Percentiles rank a stretch among this genome's conserved stretches.
Conservation (phyloP, 2,329 filamentous ascomycete species). For the Diaporthe sp. region DNA sequence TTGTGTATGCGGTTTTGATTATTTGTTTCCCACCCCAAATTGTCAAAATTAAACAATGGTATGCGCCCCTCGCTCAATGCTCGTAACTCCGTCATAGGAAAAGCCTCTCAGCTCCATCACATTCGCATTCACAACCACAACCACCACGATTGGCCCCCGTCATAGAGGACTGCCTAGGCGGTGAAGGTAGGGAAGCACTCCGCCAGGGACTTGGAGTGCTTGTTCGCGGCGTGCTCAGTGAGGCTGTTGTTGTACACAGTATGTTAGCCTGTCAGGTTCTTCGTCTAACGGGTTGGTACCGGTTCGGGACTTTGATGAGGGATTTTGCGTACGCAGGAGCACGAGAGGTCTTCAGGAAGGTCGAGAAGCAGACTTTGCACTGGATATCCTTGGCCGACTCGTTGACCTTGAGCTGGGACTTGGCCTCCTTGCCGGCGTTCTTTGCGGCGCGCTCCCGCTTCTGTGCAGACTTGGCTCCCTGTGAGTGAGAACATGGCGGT, state of each 20-base stretch:
- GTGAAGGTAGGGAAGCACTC: conserved; percentile 77
- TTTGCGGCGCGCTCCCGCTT: conserved; percentile 81
- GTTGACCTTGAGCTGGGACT: conserved; percentile 80
- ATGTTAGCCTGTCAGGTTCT: not conserved
- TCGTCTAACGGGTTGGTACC: too few relatives aligned
- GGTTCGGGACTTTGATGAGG: not conserved
- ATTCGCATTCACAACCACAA: not conserved
- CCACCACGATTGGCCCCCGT: not conserved
- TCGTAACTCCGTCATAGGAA: conserved; percentile 32
- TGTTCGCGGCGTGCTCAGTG: conserved; percentile 79
- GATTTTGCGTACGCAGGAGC: conserved; percentile 68
- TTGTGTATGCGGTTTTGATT: conserved; percentile 18
- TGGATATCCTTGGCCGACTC: conserved; percentile 80
- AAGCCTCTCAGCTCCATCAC: not conserved
- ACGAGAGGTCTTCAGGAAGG: conserved; percentile 83
- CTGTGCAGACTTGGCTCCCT: conserved; percentile 60
- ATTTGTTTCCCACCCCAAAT: conserved; percentile 11
- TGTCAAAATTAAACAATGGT: conserved; percentile 35
- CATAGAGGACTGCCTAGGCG: conserved; percentile 34
- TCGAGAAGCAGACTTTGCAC: conserved; percentile 81
- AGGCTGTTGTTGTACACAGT: conserved; percentile 58
- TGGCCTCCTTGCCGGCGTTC: conserved; percentile 67
- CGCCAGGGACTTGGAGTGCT: conserved; percentile 78
- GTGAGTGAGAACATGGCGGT: conserved; percentile 27
- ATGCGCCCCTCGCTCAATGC: conserved; percentile 42